phyloP scores from a whole-genome alignment of 495 filamentous ascomycete species.

The Hypoxylon lenormandii region DNA sequence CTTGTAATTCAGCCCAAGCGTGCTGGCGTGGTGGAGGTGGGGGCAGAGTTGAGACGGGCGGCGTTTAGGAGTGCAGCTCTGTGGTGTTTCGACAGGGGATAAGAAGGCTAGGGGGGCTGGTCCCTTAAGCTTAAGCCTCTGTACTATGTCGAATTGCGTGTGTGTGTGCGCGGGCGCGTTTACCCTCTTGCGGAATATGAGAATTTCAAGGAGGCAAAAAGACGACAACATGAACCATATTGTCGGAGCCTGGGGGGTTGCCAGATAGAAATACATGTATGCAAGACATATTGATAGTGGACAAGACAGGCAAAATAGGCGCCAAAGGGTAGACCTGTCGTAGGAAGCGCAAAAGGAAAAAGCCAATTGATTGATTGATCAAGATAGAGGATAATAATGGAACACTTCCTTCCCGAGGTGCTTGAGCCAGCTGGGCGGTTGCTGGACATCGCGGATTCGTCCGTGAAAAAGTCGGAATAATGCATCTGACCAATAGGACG shows the following conservation, averaged over 20 bases:
- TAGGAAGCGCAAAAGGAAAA: background rate
- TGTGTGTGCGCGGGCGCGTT: constrained; percentile 25
- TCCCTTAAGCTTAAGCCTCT: constrained; percentile 23
- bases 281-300: constrained; percentile 34
- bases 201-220: constrained; percentile 17
- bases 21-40: constrained; percentile 32
- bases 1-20: constrained; percentile 9
- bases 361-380: constrained; percentile 45
- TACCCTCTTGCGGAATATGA: constrained; percentile 5
- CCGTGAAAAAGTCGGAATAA: constrained; percentile 32
- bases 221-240: constrained; percentile 34
- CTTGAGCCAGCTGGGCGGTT: constrained; percentile 44
- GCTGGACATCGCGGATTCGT: constrained; percentile 50
- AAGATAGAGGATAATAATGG: constrained; percentile 41
- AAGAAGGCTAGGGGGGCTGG: constrained; percentile 10
- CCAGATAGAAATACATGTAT: constrained; percentile 34
- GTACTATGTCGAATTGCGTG: constrained; percentile 13
- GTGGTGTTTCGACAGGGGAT: constrained; percentile 59
- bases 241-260: constrained; percentile 33
- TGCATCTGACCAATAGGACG: constrained; percentile 42
- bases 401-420: constrained; percentile 25
- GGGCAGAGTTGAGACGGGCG: constrained; percentile 58
- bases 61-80: constrained; percentile 59
- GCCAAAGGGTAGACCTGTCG: constrained; percentile 25
- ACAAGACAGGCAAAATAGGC: constrained; percentile 28